A percentile compares a stretch with the other conserved stretches of the same genome.
Evolutionary conservation across 75 land plant species (phyloP).

Genomic region (Pseudotsuga menziesii): DNA sequence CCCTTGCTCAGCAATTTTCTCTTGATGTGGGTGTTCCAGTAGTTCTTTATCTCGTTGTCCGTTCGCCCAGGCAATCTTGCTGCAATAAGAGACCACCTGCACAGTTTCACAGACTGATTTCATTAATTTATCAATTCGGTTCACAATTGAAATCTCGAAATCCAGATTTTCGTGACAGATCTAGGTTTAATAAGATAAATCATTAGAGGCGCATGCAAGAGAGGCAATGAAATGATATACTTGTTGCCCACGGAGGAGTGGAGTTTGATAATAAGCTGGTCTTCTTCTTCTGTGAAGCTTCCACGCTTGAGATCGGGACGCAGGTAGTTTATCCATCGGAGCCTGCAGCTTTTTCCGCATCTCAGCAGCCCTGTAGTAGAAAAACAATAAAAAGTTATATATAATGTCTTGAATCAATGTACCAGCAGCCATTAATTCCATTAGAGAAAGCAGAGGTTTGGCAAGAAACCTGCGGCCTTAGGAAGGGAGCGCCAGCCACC

Average conservation of each 20-base stretch:
- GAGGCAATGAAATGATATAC: neutral
- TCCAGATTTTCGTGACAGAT: neutral
- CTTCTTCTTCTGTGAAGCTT: neutral
- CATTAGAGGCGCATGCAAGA: too few species aligned
- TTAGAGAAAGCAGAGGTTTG: too few species aligned
- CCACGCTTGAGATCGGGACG: neutral
- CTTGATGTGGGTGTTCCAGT: slow-evolving; percentile 19
- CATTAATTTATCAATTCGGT: neutral
- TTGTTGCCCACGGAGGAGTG: neutral
- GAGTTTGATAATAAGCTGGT: neutral
- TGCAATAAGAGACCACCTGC: slow-evolving; percentile 20
- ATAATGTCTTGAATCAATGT: too few species aligned
- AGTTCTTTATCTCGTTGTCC: slow-evolving; percentile 17
- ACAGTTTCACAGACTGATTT: too few species aligned
- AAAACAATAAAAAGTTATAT: neutral
- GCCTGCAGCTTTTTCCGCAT: slow-evolving; percentile 2
- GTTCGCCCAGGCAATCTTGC: slow-evolving; percentile 12
- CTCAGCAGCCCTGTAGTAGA: neutral
- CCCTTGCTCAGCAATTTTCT: slow-evolving; percentile 11
- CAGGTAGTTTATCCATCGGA: slow-evolving; percentile 3
- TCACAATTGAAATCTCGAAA: neutral
- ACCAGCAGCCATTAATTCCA: too few species aligned
- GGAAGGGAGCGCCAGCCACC: too few species aligned
- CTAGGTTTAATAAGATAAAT: too few species aligned
- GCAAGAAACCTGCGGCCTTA: too few species aligned